Conservation (phyloP, 2,329 filamentous ascomycete species). For the Cordyceps pruinosa region DNA sequence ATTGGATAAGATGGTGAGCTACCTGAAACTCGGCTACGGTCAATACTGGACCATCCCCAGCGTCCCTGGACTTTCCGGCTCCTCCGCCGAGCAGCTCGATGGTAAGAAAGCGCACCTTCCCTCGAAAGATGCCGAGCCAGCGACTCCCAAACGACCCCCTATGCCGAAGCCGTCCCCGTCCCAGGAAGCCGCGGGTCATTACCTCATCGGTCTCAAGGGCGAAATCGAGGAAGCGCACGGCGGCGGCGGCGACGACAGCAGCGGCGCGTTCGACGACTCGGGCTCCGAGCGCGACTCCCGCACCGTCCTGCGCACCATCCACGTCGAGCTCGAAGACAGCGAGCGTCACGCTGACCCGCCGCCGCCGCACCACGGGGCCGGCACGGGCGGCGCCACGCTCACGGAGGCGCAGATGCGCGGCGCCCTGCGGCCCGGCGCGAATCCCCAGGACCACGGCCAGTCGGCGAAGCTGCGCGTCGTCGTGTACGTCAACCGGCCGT, state of each 20-base stretch:
- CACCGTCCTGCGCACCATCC: conserved; percentile 57
- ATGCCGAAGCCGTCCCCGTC: conserved; percentile 18
- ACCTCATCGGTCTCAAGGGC: conserved; percentile 62
- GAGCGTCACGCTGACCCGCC: not conserved
- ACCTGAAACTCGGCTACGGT: conserved; percentile 60
- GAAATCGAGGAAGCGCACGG: conserved; percentile 45
- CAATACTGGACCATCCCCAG: conserved; percentile 54
- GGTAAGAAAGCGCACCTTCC: conserved; percentile 13
- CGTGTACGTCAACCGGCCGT: conserved; percentile 67
- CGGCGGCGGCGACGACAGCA: conserved; percentile 26
- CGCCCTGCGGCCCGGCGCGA: conserved; percentile 25
- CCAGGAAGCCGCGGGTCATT: conserved; percentile 38
- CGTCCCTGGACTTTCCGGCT: conserved; percentile 14
- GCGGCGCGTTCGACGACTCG: conserved; percentile 24
- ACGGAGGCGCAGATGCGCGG: conserved; percentile 29
- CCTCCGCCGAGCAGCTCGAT: conserved; percentile 10
- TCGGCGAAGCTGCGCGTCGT: conserved; percentile 57
- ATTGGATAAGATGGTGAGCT: conserved; percentile 53
- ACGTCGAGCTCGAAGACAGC: conserved; percentile 51
- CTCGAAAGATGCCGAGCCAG: conserved; percentile 2
- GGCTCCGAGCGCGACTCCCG: conserved; percentile 41
- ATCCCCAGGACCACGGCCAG: conserved; percentile 45
- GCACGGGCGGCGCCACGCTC: conserved; percentile 23
- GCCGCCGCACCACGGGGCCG: not conserved
- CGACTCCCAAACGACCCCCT: conserved; percentile 5